These are phyloP conservation scores for Tanozyma kutaoensis DNA, from an alignment of 805 yeast genomes.

Conservation along the genomic window DNA sequence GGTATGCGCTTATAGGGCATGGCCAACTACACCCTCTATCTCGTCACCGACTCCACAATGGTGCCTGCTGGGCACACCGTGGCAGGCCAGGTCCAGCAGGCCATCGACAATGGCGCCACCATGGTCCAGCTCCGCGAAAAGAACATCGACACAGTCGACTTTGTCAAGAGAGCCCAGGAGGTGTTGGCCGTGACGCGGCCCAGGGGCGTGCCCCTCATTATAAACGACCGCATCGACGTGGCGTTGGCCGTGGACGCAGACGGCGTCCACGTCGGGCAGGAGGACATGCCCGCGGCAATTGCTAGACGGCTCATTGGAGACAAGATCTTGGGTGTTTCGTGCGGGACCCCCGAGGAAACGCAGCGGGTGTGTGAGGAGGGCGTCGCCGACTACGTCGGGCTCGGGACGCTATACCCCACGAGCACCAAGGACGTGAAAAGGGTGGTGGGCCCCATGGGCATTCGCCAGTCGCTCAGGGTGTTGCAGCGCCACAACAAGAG, in stretches of 20 bases:
- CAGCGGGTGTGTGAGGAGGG: constrained; percentile 32
- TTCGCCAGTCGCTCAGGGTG: constrained; percentile 36
- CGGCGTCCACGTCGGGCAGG: constrained; percentile 90
- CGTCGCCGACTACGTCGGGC: constrained; percentile 69
- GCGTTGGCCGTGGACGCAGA: constrained; percentile 85
- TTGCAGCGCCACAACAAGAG: constrained; percentile 16
- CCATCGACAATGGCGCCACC: constrained; percentile 65
- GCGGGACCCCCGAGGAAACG: constrained; percentile 46
- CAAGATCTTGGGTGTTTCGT: constrained; percentile 72
- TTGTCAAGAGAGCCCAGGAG: constrained; percentile 44
- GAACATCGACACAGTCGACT: constrained; percentile 49
- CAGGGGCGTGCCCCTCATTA: constrained; percentile 60
- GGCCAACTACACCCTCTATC: constrained; percentile 47
- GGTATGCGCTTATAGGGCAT: too few relatives aligned
- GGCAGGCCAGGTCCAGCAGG: constrained; percentile 49
- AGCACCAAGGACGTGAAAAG: constrained; percentile 42
- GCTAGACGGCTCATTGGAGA: constrained; percentile 59
- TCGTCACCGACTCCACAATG: constrained; percentile 73
- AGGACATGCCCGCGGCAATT: constrained; percentile 54
- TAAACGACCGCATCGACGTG: constrained; percentile 79
- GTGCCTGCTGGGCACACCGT: constrained; percentile 41
- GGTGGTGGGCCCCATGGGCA: constrained; percentile 50
- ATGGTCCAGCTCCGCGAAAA: constrained; percentile 80
- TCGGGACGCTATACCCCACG: constrained; percentile 71
- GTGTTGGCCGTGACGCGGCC: constrained; percentile 50